Percentiles rank a stretch among this genome's conserved stretches.
Evolutionary conservation across 208 protist genomes (phyloP).

Genomic region (Trypanosoma vivax): DNA sequence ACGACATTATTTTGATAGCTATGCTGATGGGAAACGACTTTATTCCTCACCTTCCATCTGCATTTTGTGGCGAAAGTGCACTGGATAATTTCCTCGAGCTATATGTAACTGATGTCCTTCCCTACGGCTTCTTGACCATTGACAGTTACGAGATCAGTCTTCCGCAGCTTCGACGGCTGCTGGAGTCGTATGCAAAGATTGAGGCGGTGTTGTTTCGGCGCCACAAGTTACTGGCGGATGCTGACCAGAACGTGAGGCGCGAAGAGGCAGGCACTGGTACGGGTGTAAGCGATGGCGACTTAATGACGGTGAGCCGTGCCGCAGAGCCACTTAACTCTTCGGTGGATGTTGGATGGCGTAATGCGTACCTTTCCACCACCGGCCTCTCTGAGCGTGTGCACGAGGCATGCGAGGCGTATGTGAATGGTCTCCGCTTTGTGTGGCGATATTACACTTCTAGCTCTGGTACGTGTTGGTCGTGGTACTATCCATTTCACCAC

Average conservation of each 20-base stretch:
- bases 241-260: background rate
- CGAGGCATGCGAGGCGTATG: conserved; percentile 59
- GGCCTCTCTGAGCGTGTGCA: conserved; percentile 22
- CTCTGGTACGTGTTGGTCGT: conserved; percentile 55
- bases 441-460: conserved; percentile 79
- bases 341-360: conserved; percentile 42
- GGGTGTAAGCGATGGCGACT: conserved; percentile 6
- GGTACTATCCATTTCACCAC: conserved; percentile 79
- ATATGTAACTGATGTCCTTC: conserved; percentile 71
- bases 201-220: conserved; percentile 67
- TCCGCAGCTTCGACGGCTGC: conserved; percentile 50
- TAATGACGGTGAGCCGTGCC: conserved; percentile 29
- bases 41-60: conserved; percentile 58
- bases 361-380: conserved; percentile 44
- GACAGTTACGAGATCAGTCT: conserved; percentile 66
- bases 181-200: conserved; percentile 51
- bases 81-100: conserved; percentile 76
- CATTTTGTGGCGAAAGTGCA: conserved; percentile 68
- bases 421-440: conserved; percentile 71
- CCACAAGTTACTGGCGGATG: conserved; percentile 19
- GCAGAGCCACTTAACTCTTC: conserved; percentile 26
- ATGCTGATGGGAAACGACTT: conserved; percentile 85
- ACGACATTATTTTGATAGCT: conserved; percentile 77
- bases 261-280: background rate
- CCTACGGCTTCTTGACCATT: conserved; percentile 71